Conservation (phyloP, 768 basidiomycete species). For the Daedaleopsis sinensis region DNA sequence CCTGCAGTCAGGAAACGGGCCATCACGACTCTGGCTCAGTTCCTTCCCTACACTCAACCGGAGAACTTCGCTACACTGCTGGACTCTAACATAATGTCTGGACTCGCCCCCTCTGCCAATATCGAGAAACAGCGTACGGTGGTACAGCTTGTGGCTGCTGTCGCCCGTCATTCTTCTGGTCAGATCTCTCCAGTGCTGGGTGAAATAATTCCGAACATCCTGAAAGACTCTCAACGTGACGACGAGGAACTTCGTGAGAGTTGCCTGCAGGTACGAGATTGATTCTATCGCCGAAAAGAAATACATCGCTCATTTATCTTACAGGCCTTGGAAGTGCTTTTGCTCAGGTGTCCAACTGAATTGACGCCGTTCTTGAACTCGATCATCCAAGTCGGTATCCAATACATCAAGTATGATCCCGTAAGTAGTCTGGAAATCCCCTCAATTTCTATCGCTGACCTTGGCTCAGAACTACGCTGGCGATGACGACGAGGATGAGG, state of each 20-base stretch:
- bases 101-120: slow-evolving; percentile 51
- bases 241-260: slow-evolving; percentile 87
- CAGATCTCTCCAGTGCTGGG: slow-evolving; percentile 63
- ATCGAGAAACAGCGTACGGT: slow-evolving; percentile 77
- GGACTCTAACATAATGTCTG: slow-evolving; percentile 59
- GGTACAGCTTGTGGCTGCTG: slow-evolving; percentile 76
- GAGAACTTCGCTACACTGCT: slow-evolving; percentile 66
- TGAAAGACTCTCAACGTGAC: slow-evolving; percentile 69
- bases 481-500: slow-evolving; percentile 67
- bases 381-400: slow-evolving; percentile 71
- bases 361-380: slow-evolving; percentile 69
- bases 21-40: slow-evolving; percentile 83
- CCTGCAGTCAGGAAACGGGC: slow-evolving; percentile 93
- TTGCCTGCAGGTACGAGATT: slow-evolving; percentile 63
- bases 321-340: slow-evolving; percentile 83
- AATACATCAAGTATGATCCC: slow-evolving; percentile 92
- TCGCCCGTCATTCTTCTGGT: slow-evolving; percentile 73
- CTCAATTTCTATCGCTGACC: background rate
- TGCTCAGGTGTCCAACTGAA: slow-evolving; percentile 84
- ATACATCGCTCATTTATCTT: background rate
- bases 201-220: slow-evolving; percentile 69
- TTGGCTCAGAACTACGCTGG: slow-evolving; percentile 69
- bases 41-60: slow-evolving; percentile 72
- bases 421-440: slow-evolving; percentile 50
- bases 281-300: background rate